Conservation (phyloP, 2,329 filamentous ascomycete species). For the Hansfordia pulvinata region DNA sequence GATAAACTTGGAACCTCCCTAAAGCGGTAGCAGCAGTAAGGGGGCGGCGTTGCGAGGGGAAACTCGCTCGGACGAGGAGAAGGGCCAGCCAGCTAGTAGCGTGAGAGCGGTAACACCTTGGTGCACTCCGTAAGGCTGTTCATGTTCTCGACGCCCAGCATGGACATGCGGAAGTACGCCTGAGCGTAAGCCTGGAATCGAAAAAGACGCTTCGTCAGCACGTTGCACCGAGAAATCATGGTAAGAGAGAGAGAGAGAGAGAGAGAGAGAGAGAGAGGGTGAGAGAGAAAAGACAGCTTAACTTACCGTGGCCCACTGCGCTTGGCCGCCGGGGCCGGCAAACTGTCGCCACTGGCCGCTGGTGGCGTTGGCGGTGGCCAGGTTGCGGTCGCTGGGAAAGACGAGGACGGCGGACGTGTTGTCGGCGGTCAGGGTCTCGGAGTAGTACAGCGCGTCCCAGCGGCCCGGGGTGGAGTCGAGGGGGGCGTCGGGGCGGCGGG, state of each 20-base stretch:
- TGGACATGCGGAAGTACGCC: slow-evolving; percentile 27
- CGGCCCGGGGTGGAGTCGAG: slow-evolving; percentile 33
- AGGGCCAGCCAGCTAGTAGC: slow-evolving; percentile 2
- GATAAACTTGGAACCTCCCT: too few species aligned
- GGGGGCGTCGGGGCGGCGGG: slow-evolving; percentile 18
- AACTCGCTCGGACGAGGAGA: slow-evolving; percentile 2
- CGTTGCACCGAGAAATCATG: too few species aligned
- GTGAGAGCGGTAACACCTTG: slow-evolving; percentile 18
- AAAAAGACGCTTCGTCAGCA: background rate
- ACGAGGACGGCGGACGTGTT: slow-evolving; percentile 17
- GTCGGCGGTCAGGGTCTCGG: slow-evolving; percentile 18
- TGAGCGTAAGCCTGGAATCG: slow-evolving; percentile 18
- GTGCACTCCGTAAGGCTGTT: slow-evolving; percentile 29
- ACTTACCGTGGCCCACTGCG: slow-evolving; percentile 13
- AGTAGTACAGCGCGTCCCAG: slow-evolving; percentile 37
- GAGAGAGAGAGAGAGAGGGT: background rate
- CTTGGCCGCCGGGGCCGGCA: slow-evolving; percentile 8
- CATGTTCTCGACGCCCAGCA: slow-evolving; percentile 30
- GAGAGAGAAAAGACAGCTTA: background rate
- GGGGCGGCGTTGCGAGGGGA: slow-evolving; percentile 1
- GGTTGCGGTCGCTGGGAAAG: slow-evolving; percentile 16
- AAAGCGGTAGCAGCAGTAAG: too few species aligned
- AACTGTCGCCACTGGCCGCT: slow-evolving; percentile 10
- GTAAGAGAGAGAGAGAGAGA: background rate
- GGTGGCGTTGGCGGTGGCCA: slow-evolving; percentile 9